Percentiles rank a stretch among this genome's conserved stretches.
phyloP scores from a whole-genome alignment of 495 filamentous ascomycete genomes.

The Lasiosphaeria miniovina region DNA sequence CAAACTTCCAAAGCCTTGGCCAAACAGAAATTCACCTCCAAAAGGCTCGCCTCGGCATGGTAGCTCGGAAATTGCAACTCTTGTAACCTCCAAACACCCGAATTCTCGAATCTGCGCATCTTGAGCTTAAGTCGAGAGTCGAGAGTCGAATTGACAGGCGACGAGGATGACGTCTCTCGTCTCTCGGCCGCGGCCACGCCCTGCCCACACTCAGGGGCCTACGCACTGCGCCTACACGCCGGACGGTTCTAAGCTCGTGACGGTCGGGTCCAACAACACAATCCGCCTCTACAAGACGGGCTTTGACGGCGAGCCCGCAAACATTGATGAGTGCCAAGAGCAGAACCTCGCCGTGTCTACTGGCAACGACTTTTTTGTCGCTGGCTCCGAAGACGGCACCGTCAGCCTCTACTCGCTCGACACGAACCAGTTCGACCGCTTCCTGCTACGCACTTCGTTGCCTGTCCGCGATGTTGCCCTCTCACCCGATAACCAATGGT shows the following conservation, averaged over 20 bases:
- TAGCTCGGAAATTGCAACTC: background rate
- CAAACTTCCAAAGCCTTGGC: background rate
- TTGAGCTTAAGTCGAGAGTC: no score
- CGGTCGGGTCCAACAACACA: slow-evolving; percentile 84
- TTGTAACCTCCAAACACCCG: background rate
- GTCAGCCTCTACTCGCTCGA: slow-evolving; percentile 81
- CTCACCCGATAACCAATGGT: slow-evolving; percentile 81
- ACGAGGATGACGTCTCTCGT: slow-evolving; percentile 47
- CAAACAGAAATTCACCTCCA: background rate
- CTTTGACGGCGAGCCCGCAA: slow-evolving; percentile 84
- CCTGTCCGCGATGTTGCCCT: slow-evolving; percentile 83
- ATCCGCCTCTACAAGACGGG: slow-evolving; percentile 88
- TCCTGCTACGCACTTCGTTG: slow-evolving; percentile 76
- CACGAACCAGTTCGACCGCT: slow-evolving; percentile 70
- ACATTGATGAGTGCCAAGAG: slow-evolving; percentile 83
- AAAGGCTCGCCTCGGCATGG: background rate
- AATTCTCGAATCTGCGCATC: background rate
- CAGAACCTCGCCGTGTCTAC: slow-evolving; percentile 74
- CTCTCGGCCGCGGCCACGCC: slow-evolving; percentile 45
- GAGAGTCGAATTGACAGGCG: slow-evolving; percentile 9
- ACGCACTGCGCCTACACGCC: slow-evolving; percentile 56
- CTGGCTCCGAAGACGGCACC: slow-evolving; percentile 88
- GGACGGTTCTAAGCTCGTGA: slow-evolving; percentile 62
- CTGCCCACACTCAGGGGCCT: slow-evolving; percentile 51
- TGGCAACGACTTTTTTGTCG: slow-evolving; percentile 78